phyloP scores from a whole-genome alignment of 441 rosid genomes.

The Rhodomyrtus psidioides region DNA sequence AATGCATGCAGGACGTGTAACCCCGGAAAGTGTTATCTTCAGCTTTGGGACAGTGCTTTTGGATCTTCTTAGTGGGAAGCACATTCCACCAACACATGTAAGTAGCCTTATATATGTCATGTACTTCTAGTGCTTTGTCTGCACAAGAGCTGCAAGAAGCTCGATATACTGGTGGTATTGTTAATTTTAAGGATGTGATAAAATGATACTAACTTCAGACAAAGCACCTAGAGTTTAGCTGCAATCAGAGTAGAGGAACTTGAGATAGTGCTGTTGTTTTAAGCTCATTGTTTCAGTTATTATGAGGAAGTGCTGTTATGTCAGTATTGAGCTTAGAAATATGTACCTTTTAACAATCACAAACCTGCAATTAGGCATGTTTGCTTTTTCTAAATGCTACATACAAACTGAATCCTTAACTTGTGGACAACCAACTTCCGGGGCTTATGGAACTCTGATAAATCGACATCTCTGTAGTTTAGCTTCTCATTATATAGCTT shows the following conservation, averaged over 20 bases:
- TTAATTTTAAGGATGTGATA: neutral
- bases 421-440: neutral
- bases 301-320: neutral
- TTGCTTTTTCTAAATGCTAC: neutral
- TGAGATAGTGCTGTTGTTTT: neutral
- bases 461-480: neutral
- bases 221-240: neutral
- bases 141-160: neutral
- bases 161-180: neutral
- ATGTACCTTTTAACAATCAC: neutral
- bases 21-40: conserved; percentile 13
- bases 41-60: conserved; percentile 11
- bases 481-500: neutral
- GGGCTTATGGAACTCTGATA: neutral
- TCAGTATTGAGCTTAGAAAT: neutral
- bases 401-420: neutral
- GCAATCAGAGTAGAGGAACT: neutral
- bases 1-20: conserved; percentile 4
- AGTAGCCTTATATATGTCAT: neutral
- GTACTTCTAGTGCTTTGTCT: neutral
- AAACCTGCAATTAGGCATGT: neutral
- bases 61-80: conserved; percentile 16
- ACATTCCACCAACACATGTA: conserved; percentile 12
- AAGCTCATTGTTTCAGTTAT: neutral
- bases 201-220: neutral